Evolutionary conservation across 345 rosid genomes (phyloP).

Genomic region (Camelina hispida): DNA sequence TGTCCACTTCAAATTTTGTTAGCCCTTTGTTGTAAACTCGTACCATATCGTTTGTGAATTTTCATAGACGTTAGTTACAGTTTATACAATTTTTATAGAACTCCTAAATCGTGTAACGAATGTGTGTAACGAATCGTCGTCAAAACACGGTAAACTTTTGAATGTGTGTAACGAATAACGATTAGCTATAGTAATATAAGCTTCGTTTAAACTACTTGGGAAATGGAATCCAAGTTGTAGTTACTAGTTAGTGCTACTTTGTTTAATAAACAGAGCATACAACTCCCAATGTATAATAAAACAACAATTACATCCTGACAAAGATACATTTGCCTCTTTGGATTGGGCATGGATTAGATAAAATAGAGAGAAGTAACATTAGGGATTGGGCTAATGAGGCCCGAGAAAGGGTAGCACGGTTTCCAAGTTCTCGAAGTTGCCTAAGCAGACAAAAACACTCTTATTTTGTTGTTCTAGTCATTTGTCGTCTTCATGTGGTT

Average conservation of each 20-base stretch:
- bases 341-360: background rate
- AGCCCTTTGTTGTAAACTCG: background rate
- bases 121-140: background rate
- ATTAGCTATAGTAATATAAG: too few relatives aligned
- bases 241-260: background rate
- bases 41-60: background rate
- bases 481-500: conserved; percentile 22
- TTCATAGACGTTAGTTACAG: background rate
- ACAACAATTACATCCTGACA: background rate
- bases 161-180: background rate
- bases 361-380: background rate
- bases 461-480: background rate
- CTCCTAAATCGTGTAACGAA: background rate
- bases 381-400: conserved; percentile 31
- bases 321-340: background rate
- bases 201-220: too few relatives aligned
- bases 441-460: background rate
- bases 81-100: background rate
- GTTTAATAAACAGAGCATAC: background rate
- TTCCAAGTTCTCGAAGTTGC: conserved; percentile 12
- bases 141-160: background rate
- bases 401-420: conserved; percentile 21
- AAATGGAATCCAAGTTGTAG: background rate
- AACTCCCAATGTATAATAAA: background rate
- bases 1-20: conserved; percentile 9